Evolutionary conservation across 345 rosid species (phyloP), one percentile per base, ranked within the genome.

Genomic region (Citrus cavaleriei): DNA sequence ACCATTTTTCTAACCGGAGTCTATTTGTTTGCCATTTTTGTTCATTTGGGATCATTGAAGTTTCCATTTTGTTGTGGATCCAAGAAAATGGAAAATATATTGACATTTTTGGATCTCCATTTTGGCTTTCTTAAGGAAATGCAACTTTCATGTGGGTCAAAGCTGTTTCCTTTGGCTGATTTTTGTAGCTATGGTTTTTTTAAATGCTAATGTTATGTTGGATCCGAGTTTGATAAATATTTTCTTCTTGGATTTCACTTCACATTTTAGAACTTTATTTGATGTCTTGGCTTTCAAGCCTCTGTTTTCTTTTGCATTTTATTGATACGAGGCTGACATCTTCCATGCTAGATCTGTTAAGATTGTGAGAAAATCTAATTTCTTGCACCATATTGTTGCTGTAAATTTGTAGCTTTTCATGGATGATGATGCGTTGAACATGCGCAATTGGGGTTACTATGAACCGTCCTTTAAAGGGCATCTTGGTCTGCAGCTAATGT

Each of bases 381-480:
- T 14, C 6, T n/a, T 24, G 13, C 16, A 72, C 51, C 28, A 32
- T 74, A 73, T 19, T 72, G 62, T 16, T 59, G 78, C 70, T 79
- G 21, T n/a, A 68, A 61, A 75, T 64, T 24, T 85, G 80, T 74
- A 88, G 91, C 70, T 83, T 83, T 63, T 86, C 85, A 92, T 91
- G 98, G 98, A 92, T 64, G 90, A 87, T 5, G 95, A 91, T 80
- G 90, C 92, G 1, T 78, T 92, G 89, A 87, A 85, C 82, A 91
- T 92, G 84, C 87, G 91, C n/a, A 90, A 90, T 76, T 92, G 98
- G 97, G 98, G 98, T 59, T 95, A 88, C 79, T 93, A 92, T 87
- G 97, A 93, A 71, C 90, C 91, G 5, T 86, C 93, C 71, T 89
- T 88, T 79, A 94, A 89, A 38, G 93, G 87, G 62, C 92, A 87